Conservation (phyloP, 2,329 filamentous ascomycete genomes). For the Neofusicoccum kwambonambiense region DNA sequence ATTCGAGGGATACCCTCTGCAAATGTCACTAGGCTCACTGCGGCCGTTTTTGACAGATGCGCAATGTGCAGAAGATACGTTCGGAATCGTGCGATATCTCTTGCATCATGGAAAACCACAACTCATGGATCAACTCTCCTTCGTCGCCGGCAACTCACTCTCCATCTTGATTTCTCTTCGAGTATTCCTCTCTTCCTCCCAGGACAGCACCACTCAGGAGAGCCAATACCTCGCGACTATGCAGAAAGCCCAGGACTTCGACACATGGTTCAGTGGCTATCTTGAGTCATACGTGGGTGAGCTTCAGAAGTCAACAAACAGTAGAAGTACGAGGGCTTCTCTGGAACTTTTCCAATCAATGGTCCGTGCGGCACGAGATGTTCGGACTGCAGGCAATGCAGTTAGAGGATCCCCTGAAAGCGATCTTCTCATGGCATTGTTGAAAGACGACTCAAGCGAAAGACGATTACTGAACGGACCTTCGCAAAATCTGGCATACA, state of each 20-base stretch:
- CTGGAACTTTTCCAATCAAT: conserved; percentile 64
- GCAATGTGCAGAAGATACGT: conserved; percentile 85
- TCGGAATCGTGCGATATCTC: conserved; percentile 84
- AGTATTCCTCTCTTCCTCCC: conserved; percentile 70
- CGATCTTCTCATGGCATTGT: conserved; percentile 72
- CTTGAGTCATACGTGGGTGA: conserved; percentile 53
- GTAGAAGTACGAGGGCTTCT: neutral
- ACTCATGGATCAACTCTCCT: conserved; percentile 66
- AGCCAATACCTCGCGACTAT: conserved; percentile 76
- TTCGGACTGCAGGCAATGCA: conserved; percentile 68
- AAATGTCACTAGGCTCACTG: conserved; percentile 84
- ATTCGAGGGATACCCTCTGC: conserved; percentile 76
- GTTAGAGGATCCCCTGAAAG: conserved; percentile 72
- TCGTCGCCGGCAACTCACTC: conserved; percentile 76
- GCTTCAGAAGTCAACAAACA: neutral
- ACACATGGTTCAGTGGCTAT: conserved; percentile 73
- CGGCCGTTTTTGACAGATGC: conserved; percentile 76
- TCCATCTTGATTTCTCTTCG: conserved; percentile 77
- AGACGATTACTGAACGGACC: conserved; percentile 67
- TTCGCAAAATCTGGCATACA: conserved; percentile 68
- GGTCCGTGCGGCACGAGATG: conserved; percentile 64
- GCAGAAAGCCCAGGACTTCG: conserved; percentile 72
- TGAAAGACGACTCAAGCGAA: conserved; percentile 67
- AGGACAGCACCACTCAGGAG: conserved; percentile 80
- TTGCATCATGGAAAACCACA: conserved; percentile 66